Base-by-base conservation (phyloP, 305 asterid species). In the Fraxinus platypoda region DNA sequence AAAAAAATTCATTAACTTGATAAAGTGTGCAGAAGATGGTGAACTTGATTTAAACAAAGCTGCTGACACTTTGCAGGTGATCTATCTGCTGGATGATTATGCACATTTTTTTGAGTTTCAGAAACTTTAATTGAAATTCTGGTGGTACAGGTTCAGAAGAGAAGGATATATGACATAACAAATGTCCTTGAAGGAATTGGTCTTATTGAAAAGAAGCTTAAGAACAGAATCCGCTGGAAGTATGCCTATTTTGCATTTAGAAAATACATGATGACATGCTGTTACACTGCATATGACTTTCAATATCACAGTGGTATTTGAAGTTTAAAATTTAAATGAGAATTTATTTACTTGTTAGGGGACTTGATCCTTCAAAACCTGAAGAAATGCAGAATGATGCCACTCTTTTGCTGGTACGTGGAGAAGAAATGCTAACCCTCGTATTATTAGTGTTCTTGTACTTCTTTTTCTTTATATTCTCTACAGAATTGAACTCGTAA, bases 151-250 rank as follows among this genome's bases (percentile, higher is more conserved):
- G 99, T 94, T 84, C 99, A 96, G 81, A 96, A 96, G 91, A 92
- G 99, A 87, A 90, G 98, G 83, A 96, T 94, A 84, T 96, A 96
- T 87, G 98, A 96, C 87, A 96, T 96, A 81, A 96, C 99, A 38
- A 96, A 94, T 89, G 99, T 96, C 82, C 99, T 96, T 74, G 99
- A 96, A 87, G 99, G 99, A 77, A 96, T 96, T 88, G 98, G 98
- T 82, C 98, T 94, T 33, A 96, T 96, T 81, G 99, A 96, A 85
- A 96, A 96, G 94, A 96, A 92, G 89, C 94, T 92, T 77, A 96
- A 96, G 90, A 94, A 94, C 90, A 91, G 92, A 91, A 94, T 96
- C 79, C 95, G 77, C 28, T 96, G 97, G 98, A 94, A 94, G 99
- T 94, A 93, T 90, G 97, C 66, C 66, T 17, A 79, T 62, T 78